Evolutionary conservation across 192 early-diverging fungal genomes (phyloP), one percentile per base, ranked within the genome.

Genomic region (Physocladia obscura): DNA sequence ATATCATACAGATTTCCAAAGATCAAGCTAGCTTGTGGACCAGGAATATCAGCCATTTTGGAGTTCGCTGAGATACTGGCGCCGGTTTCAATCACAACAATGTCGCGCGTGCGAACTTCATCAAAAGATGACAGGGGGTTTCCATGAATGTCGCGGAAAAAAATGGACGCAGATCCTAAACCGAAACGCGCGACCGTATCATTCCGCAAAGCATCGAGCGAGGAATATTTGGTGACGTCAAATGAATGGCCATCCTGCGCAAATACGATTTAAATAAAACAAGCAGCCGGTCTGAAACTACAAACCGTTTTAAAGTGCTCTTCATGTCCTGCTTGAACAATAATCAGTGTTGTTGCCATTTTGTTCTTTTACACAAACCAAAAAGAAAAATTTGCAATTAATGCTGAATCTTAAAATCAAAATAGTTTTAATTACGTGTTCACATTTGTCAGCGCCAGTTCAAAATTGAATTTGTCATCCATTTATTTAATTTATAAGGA

Each of bases 1-100:
- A 65, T 32, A 26, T 65, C 62, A 32, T 65, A 65, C 48, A 65
- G 36, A 49, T 65, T 65, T 30, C 62, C 57, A 29, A 29, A 59
- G 2, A 59, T n/a, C 8, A 59, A 26, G n/a, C 21, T 44, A n/a
- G 39, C 60, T 6, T 5, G 11, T 17, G 60, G 60, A 15, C 60
- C 60, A 21, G 60, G 60, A 47, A 62, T 62, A 2, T 17, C n/a
- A 21, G 44, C 15, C 15, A 13, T 47, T 29, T 19, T 27, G 1
- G 36, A 21, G 38, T 47, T 62, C 30, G n/a, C 22, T n/a, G 57
- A 2, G 1, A 24, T 3, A 19, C 22, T 21, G 6, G 35, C 35
- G 2, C 1, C 40, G 17, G 31, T 31, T 29, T 17, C 13, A 8
- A 44, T 26, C 19, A 62, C 40, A 15, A 62, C 60, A 19, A 62